Base-by-base conservation (phyloP, 2,329 filamentous ascomycete species). In the Epichloe glyceriae region DNA sequence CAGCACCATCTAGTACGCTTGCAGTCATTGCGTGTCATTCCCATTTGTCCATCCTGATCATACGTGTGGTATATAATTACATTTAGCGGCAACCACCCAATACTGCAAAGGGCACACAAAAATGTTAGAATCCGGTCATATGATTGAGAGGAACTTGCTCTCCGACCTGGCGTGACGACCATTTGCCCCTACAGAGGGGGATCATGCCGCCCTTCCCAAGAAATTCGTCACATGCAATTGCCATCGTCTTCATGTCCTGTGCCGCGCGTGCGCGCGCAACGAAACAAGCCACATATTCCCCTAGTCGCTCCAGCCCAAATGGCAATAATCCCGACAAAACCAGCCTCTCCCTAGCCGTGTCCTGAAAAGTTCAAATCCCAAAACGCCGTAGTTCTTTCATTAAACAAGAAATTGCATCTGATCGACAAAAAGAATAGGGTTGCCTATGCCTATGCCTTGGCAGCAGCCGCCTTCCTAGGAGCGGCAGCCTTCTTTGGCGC, bases 401-500 rank as follows among this genome's bases (percentile, higher is more conserved):
- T 62, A 68, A 62, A 64, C 44, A 47, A 53, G 22, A 47, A 51
- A 49, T 14, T 40, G 35, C 5, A 35, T 33, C 10, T 42, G 37
- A 19, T 26, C 11, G 62, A 60, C 56, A 61, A 55, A 51, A 54
- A 58, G 55, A 50, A 56, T 54, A 50, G 55, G 49, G 37, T 43
- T 47, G 17, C 34, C 61, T 61, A 69, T 56, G 64, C 34, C 60
- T 61, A 69, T 56, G 64, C 68, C 67, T 71, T 71, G 47, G 67
- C 55, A 15, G 72, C 57, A 15, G 72, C 67, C 12, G 71, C 63
- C 66, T 75, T 71, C 65, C 73, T 73, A 26, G 70, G 61, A 5
- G 68, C 62, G 17, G 71, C 67, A 46, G 68, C 66, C 66, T 72
- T 73, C 64, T 71, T 73, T 37, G 68, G 58, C 11, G 70, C 66